These are phyloP conservation scores for Erodium trifolium DNA, from an alignment of 441 rosid genomes.

Conservation along the genomic window DNA sequence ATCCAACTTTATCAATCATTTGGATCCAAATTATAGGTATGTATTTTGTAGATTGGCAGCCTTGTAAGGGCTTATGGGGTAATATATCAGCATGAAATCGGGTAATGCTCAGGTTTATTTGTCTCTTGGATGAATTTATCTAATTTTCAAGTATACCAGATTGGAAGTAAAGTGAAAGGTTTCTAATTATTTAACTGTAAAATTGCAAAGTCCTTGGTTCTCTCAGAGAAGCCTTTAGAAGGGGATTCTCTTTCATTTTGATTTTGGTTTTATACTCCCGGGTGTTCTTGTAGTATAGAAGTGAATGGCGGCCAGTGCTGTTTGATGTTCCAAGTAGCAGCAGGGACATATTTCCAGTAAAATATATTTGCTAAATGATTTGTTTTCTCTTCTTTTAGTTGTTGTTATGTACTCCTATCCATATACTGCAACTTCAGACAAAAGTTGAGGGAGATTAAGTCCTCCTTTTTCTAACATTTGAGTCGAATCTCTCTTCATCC, in stretches of 20 bases:
- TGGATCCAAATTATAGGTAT: background rate
- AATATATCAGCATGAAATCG: background rate
- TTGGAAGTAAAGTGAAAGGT: background rate
- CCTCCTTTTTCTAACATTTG: background rate
- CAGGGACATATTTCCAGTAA: background rate
- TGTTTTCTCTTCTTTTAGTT: background rate
- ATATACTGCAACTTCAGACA: background rate
- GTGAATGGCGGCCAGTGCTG: background rate
- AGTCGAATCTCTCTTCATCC: background rate
- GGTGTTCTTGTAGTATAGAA: background rate
- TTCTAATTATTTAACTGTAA: background rate
- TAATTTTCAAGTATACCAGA: background rate
- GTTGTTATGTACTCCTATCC: background rate
- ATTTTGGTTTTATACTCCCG: background rate
- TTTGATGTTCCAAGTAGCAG: conserved; percentile 1
- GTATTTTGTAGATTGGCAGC: background rate
- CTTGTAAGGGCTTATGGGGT: background rate
- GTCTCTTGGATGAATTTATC: background rate
- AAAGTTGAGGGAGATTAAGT: background rate
- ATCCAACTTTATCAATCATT: background rate
- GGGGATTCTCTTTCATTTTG: background rate
- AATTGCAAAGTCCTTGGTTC: background rate
- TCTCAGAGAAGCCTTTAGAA: background rate
- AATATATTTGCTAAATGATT: background rate
- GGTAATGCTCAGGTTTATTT: background rate